Evolutionary conservation across 441 rosid species (phyloP).

Genomic region (Bocquillonia castaneifolia): DNA sequence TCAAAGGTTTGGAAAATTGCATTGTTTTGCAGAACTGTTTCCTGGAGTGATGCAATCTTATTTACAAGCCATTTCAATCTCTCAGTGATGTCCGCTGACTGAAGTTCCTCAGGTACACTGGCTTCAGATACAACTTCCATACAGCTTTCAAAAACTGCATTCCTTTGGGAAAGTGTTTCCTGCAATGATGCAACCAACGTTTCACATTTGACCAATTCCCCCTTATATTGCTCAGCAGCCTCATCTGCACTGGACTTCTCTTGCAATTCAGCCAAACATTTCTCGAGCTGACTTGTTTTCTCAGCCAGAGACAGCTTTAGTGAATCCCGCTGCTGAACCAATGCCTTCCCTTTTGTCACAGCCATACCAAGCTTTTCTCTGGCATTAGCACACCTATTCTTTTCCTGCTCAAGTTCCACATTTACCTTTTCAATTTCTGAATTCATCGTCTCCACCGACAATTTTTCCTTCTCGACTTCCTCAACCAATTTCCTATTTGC

Average conservation of each 20-base stretch:
- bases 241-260: constrained; percentile 58
- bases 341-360: constrained; percentile 86
- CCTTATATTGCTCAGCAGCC: constrained; percentile 50
- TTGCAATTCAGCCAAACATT: constrained; percentile 52
- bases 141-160: constrained; percentile 44
- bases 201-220: constrained; percentile 53
- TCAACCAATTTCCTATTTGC: constrained; percentile 56
- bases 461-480: constrained; percentile 51
- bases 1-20: constrained; percentile 47
- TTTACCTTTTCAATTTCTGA: constrained; percentile 47
- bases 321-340: constrained; percentile 86
- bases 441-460: constrained; percentile 32
- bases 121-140: constrained; percentile 46
- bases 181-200: constrained; percentile 52
- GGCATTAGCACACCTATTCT: constrained; percentile 61
- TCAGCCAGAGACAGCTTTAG: constrained; percentile 73
- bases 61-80: constrained; percentile 57
- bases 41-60: constrained; percentile 54
- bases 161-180: constrained; percentile 49
- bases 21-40: constrained; percentile 42
- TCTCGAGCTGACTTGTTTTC: constrained; percentile 67
- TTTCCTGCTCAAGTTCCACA: constrained; percentile 73
- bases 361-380: constrained; percentile 97
- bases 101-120: constrained; percentile 54
- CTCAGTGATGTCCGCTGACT: constrained; percentile 46